phyloP scores from a whole-genome alignment of 345 rosid species.

The Ceriops decandra region DNA sequence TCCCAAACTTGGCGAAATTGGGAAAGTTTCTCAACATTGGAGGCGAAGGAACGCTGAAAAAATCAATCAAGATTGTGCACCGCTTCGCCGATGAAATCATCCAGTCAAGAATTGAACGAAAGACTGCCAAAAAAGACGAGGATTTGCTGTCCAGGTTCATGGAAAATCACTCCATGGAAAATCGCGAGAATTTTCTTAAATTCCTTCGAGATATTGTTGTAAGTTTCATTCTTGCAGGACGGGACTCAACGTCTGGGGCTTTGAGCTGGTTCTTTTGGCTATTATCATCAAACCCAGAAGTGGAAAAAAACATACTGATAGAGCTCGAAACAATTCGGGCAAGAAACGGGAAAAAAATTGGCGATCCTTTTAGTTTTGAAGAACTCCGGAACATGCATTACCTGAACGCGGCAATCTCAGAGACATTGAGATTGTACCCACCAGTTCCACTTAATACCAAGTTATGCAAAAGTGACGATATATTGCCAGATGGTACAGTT shows the following conservation, averaged over 20 bases:
- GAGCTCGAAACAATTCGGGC: conserved; percentile 13
- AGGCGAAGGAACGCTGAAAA: background rate
- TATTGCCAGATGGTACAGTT: conserved; percentile 18
- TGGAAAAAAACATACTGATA: background rate
- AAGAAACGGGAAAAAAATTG: background rate
- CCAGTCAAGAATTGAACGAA: conserved; percentile 3
- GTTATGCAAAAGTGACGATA: conserved; percentile 5
- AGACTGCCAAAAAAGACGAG: background rate
- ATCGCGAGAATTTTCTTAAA: background rate
- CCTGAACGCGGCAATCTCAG: conserved; percentile 15
- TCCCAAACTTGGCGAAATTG: conserved; percentile 7
- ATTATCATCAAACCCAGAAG: conserved; percentile 11
- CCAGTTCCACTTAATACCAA: conserved; percentile 16
- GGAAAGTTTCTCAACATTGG: conserved; percentile 9
- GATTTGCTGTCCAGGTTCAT: conserved; percentile 25
- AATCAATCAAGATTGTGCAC: conserved; percentile 15
- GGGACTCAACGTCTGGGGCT: conserved; percentile 22
- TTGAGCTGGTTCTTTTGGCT: conserved; percentile 24
- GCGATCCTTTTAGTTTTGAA: conserved; percentile 8
- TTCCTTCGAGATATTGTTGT: conserved; percentile 22
- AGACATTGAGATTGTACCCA: conserved; percentile 8
- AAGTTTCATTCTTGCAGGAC: conserved; percentile 24
- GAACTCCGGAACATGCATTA: conserved; percentile 15
- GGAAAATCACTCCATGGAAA: background rate
- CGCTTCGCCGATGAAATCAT: conserved; percentile 17